These are phyloP conservation scores for Cystofilobasidium capitatum DNA, from an alignment of 768 basidiomycete species.

Conservation along the genomic window DNA sequence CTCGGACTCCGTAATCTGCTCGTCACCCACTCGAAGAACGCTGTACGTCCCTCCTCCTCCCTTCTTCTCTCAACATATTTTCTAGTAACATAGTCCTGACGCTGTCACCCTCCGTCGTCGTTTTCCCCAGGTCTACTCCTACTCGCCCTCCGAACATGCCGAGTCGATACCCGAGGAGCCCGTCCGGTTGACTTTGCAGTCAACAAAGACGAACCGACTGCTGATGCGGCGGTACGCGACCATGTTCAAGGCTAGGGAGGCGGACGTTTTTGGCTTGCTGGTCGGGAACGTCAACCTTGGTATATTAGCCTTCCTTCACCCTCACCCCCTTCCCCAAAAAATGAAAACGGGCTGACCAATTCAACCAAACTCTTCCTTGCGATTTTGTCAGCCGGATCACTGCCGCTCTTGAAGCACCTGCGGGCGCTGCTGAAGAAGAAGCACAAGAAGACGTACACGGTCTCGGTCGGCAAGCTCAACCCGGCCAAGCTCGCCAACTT, in stretches of 20 bases:
- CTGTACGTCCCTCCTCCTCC: conserved; percentile 43
- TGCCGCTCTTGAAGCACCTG: conserved; percentile 74
- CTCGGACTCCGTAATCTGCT: conserved; percentile 73
- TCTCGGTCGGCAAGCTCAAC: conserved; percentile 88
- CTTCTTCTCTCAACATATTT: neutral
- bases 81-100: neutral
- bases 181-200: conserved; percentile 44
- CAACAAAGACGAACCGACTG: conserved; percentile 61
- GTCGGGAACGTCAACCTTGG: conserved; percentile 88
- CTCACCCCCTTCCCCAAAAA: neutral
- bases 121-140: conserved; percentile 58
- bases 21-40: conserved; percentile 62
- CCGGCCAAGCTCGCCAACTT: conserved; percentile 94
- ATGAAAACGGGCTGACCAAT: neutral
- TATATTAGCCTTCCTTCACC: conserved; percentile 33
- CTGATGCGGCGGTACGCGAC: conserved; percentile 82
- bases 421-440: conserved; percentile 56
- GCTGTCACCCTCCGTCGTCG: neutral
- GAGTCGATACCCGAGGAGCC: conserved; percentile 28
- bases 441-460: conserved; percentile 84
- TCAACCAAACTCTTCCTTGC: neutral
- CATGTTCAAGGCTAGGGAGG: conserved; percentile 78
- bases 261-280: conserved; percentile 89
- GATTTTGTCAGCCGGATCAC: conserved; percentile 73
- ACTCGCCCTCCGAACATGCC: conserved; percentile 51